A percentile compares a stretch with the other conserved stretches of the same genome.
These are phyloP conservation scores for Quercus agrifolia DNA, from an alignment of 306 rosid species.

Conservation along the genomic window DNA sequence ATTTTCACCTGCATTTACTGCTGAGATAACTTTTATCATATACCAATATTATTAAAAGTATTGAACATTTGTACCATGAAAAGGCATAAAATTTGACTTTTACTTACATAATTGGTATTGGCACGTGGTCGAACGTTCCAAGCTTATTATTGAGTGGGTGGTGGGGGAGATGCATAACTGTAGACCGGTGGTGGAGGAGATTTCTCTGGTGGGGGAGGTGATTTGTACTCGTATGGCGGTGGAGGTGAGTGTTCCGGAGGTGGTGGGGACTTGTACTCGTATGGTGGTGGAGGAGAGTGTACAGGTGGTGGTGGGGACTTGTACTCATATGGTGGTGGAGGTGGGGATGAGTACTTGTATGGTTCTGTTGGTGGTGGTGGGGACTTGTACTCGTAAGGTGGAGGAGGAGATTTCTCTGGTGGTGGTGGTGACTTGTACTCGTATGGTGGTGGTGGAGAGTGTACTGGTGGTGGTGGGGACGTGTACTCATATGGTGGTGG, in stretches of 20 bases:
- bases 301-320: conserved; percentile 63
- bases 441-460: conserved; percentile 38
- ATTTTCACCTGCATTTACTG: too few relatives aligned
- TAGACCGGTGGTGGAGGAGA: conserved; percentile 50
- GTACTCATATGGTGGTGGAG: conserved; percentile 44
- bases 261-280: conserved; percentile 26
- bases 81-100: background rate
- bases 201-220: conserved; percentile 48
- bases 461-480: conserved; percentile 37
- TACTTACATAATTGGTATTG: conserved; percentile 59
- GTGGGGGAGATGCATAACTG: conserved; percentile 65
- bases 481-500: conserved; percentile 24
- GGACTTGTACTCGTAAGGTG: conserved; percentile 39
- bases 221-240: conserved; percentile 39
- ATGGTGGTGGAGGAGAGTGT: conserved; percentile 19
- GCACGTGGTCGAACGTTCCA: background rate
- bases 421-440: conserved; percentile 43
- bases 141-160: conserved; percentile 49
- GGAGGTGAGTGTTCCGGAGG: conserved; percentile 37
- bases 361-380: conserved; percentile 46
- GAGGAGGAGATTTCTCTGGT: conserved; percentile 32
- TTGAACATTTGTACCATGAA: too few relatives aligned
- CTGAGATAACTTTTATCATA: too few relatives aligned
- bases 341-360: background rate
- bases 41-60: too few relatives aligned